These are phyloP conservation scores for Sindora glabra DNA, from an alignment of 306 rosid species.

Conservation along the genomic window DNA sequence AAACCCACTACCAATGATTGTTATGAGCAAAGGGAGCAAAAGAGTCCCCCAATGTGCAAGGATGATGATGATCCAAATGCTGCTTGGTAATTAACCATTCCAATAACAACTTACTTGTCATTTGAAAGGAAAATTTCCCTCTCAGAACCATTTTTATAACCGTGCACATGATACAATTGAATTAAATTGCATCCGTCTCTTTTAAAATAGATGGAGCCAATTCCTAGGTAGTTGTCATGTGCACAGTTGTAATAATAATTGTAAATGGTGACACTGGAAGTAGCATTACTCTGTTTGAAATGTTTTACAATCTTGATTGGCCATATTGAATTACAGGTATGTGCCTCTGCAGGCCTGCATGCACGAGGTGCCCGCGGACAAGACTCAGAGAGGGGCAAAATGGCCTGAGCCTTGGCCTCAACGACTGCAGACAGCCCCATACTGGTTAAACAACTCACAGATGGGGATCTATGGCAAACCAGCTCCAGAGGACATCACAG, in stretches of 20 bases:
- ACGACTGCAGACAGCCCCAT: slow-evolving; percentile 57
- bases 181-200: no score
- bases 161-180: no score
- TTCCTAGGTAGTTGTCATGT: background rate
- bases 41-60: slow-evolving; percentile 72
- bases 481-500: slow-evolving; percentile 66
- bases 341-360: slow-evolving; percentile 81
- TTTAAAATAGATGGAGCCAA: no score
- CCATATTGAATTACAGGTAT: slow-evolving; percentile 42
- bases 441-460: slow-evolving; percentile 78
- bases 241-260: background rate
- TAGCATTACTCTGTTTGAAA: no score
- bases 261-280: no score
- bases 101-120: no score
- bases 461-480: slow-evolving; percentile 85
- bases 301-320: background rate
- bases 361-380: slow-evolving; percentile 55
- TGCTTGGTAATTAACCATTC: slow-evolving; percentile 69
- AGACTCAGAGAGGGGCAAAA: slow-evolving; percentile 46
- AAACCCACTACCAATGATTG: slow-evolving; percentile 74
- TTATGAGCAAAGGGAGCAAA: slow-evolving; percentile 56
- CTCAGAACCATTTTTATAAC: no score
- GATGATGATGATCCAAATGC: slow-evolving; percentile 79
- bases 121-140: no score
- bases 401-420: slow-evolving; percentile 84